phyloP scores from a whole-genome alignment of 164 flowering plant genomes.

The Akebia trifoliata region DNA sequence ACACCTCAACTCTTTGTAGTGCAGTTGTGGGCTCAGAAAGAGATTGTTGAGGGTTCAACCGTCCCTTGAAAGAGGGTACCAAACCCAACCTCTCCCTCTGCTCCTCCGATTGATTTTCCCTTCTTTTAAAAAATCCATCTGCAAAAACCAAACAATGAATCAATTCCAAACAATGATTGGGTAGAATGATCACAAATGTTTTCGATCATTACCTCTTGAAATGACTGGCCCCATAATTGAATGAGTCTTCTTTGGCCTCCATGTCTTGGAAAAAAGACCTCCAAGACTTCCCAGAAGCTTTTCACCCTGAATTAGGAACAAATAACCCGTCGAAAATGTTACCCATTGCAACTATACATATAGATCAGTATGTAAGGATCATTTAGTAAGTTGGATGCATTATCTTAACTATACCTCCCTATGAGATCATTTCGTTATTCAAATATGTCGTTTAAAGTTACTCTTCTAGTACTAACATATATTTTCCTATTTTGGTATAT shows the following conservation, averaged over 20 bases:
- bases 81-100: slow-evolving; percentile 73
- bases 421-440: too few species aligned
- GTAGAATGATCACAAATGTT: neutral
- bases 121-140: slow-evolving; percentile 49
- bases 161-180: neutral
- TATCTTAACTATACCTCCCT: too few species aligned
- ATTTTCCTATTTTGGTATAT: too few species aligned
- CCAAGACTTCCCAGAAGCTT: slow-evolving; percentile 79
- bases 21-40: slow-evolving; percentile 50
- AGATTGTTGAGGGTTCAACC: slow-evolving; percentile 29
- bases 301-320: slow-evolving; percentile 31
- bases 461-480: too few species aligned
- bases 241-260: slow-evolving; percentile 87
- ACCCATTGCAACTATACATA: neutral
- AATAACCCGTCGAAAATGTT: neutral
- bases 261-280: slow-evolving; percentile 81
- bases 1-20: slow-evolving; percentile 77
- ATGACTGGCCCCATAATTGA: slow-evolving; percentile 62
- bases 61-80: slow-evolving; percentile 31
- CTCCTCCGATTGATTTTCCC: slow-evolving; percentile 38
- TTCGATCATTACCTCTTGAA: slow-evolving; percentile 37
- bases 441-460: too few species aligned
- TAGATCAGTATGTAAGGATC: too few species aligned
- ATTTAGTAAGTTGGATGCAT: too few species aligned
- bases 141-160: slow-evolving; percentile 15